Evolutionary conservation across 208 protist genomes (phyloP).

Genomic region (Leishmania arabica): DNA sequence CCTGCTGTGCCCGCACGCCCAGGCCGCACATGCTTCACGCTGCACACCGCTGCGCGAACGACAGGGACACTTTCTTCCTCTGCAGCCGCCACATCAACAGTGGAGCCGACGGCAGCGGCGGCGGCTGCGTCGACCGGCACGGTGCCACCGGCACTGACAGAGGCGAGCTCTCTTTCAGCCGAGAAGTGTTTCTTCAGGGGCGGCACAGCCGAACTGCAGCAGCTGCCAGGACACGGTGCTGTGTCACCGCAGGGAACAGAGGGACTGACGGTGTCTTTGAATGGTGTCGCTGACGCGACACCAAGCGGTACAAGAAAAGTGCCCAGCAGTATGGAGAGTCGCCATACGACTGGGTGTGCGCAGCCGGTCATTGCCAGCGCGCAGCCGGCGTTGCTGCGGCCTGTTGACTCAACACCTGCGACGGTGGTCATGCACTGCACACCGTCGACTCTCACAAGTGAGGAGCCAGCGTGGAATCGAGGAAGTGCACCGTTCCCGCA

Average conservation of each 20-base stretch:
- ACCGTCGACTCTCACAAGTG: neutral
- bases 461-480: neutral
- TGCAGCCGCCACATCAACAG: neutral
- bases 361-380: neutral
- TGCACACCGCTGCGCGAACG: slow-evolving; percentile 4
- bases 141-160: neutral
- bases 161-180: neutral
- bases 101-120: neutral
- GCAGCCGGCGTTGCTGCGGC: neutral
- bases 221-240: neutral
- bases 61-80: neutral
- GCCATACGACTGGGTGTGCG: too few species aligned
- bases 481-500: neutral
- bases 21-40: slow-evolving; percentile 30
- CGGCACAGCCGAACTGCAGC: neutral
- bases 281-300: neutral
- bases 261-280: neutral
- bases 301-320: too few species aligned
- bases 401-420: neutral
- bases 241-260: neutral
- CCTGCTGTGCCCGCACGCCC: slow-evolving; percentile 8
- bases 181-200: neutral
- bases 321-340: neutral
- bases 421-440: neutral
- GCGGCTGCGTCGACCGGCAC: neutral